Conservation (phyloP, 345 rosid genomes). For the Eucalyptus sp. region DNA sequence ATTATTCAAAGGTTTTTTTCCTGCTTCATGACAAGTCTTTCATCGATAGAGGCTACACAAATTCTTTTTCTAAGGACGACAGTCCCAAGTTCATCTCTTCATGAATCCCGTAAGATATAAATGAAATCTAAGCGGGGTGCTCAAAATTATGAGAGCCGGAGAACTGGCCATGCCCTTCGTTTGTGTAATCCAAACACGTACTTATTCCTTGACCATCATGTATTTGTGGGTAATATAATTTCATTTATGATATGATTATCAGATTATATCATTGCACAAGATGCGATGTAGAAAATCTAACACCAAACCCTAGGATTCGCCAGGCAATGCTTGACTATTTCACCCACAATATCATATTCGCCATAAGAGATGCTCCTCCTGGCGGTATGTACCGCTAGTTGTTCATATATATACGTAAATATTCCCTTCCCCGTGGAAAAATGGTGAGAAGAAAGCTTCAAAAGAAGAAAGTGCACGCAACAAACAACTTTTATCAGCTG, state of each 20-base stretch:
- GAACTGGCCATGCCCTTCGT: not conserved
- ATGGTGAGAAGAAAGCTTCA: not conserved
- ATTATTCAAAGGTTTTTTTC: not conserved
- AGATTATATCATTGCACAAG: not conserved
- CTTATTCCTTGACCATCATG: not conserved
- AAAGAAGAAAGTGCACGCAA: not conserved
- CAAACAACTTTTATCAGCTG: not conserved
- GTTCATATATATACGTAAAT: not conserved
- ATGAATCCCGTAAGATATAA: not conserved
- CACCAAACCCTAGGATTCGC: not conserved
- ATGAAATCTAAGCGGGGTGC: not conserved
- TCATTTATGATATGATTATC: not conserved
- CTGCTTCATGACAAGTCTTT: not conserved
- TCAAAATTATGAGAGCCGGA: not conserved
- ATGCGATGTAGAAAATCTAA: not conserved
- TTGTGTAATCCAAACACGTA: not conserved
- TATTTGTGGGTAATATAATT: not conserved
- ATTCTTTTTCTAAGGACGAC: not conserved
- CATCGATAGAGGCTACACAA: not conserved
- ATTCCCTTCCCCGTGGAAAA: not conserved
- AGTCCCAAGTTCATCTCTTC: not conserved
- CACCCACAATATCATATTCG: not conserved
- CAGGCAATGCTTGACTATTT: not conserved
- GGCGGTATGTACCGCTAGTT: not conserved
- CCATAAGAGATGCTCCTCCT: not conserved